Percentiles rank a stretch among this genome's conserved stretches.
These are phyloP conservation scores for Kuraishia piskuri DNA, from an alignment of 805 yeast genomes.

Conservation along the genomic window DNA sequence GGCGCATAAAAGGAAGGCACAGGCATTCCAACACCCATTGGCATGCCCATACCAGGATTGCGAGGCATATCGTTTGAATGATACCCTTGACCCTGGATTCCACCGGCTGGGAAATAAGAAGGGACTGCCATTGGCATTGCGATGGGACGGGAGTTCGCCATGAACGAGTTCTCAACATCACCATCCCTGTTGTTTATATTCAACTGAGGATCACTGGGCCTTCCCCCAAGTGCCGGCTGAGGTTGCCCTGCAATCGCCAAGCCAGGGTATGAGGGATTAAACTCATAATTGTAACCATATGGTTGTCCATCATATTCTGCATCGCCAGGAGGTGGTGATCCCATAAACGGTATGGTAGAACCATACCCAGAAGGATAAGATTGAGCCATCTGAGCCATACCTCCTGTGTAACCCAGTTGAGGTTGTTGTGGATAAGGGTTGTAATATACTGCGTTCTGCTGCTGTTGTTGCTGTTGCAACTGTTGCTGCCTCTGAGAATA, in stretches of 20 bases:
- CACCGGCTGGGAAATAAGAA: background rate
- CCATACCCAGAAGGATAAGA: background rate
- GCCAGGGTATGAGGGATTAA: background rate
- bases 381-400: background rate
- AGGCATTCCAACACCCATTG: background rate
- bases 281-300: background rate
- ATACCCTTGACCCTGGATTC: background rate
- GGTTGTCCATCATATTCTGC: background rate
- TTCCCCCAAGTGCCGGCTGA: background rate
- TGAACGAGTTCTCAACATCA: background rate
- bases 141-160: background rate
- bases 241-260: background rate
- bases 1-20: background rate
- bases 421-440: background rate
- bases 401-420: background rate
- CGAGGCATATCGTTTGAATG: background rate
- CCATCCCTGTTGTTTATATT: background rate
- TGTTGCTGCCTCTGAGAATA: constrained; percentile 1
- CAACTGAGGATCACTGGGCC: background rate
- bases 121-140: background rate
- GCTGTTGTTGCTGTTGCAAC: constrained; percentile 1
- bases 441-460: constrained; percentile 1
- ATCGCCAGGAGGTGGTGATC: background rate
- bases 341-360: background rate
- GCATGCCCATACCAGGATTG: background rate